Base-by-base conservation (phyloP, 345 rosid species). In the Corchorus capsularis region DNA sequence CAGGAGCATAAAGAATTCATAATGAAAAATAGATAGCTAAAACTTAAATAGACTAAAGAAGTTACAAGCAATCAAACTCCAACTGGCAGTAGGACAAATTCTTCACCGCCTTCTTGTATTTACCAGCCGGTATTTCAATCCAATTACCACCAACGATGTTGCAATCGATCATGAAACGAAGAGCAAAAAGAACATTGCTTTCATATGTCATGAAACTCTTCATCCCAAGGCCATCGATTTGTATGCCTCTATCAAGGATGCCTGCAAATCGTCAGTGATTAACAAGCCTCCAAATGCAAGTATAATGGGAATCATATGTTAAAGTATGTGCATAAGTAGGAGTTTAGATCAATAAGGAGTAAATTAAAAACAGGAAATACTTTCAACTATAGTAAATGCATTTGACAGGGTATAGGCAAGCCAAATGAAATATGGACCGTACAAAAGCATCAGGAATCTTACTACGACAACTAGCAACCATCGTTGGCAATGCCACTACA, bases 1-100 rank as follows among this genome's bases (percentile, higher is more conserved):
- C 75, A 75, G 61, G 16, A 43, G 71, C 63, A 63, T 3, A 59
- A 55, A 56, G 34, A 60, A 67, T 17, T 22, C 41, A 77, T 4
- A 57, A 74, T 47, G 22, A 60, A 12, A 65, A 63, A 61, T 27
- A 62, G 49, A 76, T 45, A 71, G 57, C 66, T 5, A 3, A 70
- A 63, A 56, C 62, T 75, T 14, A 52, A 68, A 55, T 16, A 69
- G 39, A 41, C 53, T 39, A 75, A 50, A 72, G 47, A 75, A 35
- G 96, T 93, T 96, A 96, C 99, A 93, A 67, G 91, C 98, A 96
- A 83, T 93, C 91, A 39, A 93, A 88, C 89, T 96, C 99, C 82
- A 93, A 76, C 71, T 93, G 98, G 85, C 98, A 92, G 77, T 89
- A 80, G 66, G 99, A 83, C 80, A 90, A 80, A 79, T 77, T 87